Conservation (phyloP, 2,329 filamentous ascomycete species). For the Sporothrix curviconia region DNA sequence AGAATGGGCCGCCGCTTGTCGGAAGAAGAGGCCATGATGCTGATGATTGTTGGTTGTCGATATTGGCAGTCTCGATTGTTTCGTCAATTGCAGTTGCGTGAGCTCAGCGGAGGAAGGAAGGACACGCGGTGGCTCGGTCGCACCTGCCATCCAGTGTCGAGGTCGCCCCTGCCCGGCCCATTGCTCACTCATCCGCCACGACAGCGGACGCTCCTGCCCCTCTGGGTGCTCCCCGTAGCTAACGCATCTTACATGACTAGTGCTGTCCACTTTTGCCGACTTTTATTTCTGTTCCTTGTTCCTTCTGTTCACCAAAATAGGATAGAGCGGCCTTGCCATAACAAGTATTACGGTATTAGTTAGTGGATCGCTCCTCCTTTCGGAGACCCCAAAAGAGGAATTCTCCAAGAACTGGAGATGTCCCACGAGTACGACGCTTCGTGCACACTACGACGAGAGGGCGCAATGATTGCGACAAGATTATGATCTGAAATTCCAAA, state of each 20-base stretch:
- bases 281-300: not conserved
- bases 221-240: not conserved
- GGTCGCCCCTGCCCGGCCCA: no score
- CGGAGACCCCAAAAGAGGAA: conserved; percentile 2
- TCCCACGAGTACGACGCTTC: no score
- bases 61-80: not conserved
- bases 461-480: no score
- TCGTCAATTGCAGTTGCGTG: not conserved
- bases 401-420: no score
- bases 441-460: no score
- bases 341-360: not conserved
- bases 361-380: not conserved
- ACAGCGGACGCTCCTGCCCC: not conserved
- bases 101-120: no score
- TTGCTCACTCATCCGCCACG: conserved; percentile 1
- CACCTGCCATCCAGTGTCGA: not conserved
- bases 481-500: no score
- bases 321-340: no score
- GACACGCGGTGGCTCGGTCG: not conserved
- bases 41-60: not conserved
- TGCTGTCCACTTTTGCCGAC: not conserved
- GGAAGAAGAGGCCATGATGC: not conserved
- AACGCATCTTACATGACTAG: no score
- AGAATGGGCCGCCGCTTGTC: conserved; percentile 52
- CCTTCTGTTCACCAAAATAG: not conserved